Evolutionary conservation across 2,329 filamentous ascomycete genomes (phyloP), one percentile per base, ranked within the genome.

Genomic region (Aspergillus pseudoglaucus): DNA sequence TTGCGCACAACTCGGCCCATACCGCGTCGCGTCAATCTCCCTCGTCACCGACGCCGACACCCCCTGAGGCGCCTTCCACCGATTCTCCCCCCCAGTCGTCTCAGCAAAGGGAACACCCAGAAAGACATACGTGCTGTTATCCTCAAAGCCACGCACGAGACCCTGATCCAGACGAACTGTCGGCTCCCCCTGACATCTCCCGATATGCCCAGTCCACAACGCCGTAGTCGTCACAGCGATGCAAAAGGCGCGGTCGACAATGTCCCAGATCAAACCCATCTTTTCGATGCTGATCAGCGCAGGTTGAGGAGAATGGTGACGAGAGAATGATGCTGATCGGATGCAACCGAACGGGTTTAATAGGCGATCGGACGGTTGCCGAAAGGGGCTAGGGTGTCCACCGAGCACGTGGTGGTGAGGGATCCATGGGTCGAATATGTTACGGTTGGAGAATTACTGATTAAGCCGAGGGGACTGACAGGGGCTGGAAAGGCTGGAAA

Each of bases 81-180:
- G 56, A 37, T 57, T 57, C 37, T 57, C 42, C 9, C 56, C 53
- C 18, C 49, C 53, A 3, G 56, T 58, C 7, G 51, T 50, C 42
- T 58, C 42, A 1, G 54, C 56, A 30, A 58, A 58, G 2, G 56
- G 56, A n/a, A 62, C 55, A 35, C 55, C 56, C 32, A 64, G 44
- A 39, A 47, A 53, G 22, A 59, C 59, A 8, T 56, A 44, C 49
- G 60, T 59, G n/a, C 58, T 53, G 27, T 61, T 54, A 40, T 57
- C 48, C 17, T 47, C 45, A 35, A 59, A 60, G 2, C 57, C 59
- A 20, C 57, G 50, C 41, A 65, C 43, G 6, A 54, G 27, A 1
- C 57, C 54, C 46, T 58, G 59, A 9, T 54, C 45, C 32, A 52
- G 30, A 25, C 54, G 53, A 35, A 61, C 50, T 8, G 18, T 35